Conservation (phyloP, 2,329 filamentous ascomycete genomes). For the Bipolaris zeicola region DNA sequence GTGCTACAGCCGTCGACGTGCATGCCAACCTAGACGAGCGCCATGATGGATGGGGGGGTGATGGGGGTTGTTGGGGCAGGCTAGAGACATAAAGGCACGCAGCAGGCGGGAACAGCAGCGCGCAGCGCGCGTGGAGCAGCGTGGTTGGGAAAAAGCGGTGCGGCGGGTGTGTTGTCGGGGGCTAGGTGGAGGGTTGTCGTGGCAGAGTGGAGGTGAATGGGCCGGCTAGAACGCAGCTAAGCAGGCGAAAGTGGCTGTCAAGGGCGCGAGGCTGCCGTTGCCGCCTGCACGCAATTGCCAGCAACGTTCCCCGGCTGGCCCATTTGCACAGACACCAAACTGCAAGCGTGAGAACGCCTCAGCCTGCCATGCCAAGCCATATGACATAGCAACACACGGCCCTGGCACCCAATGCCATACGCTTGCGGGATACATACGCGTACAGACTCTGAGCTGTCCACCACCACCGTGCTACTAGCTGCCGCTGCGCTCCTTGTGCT, state of each 20-base stretch:
- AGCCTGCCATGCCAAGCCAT: conserved; percentile 5
- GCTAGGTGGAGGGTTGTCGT: conserved; percentile 14
- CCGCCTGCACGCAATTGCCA: conserved; percentile 2
- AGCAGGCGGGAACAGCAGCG: conserved; percentile 9
- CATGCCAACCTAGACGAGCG: conserved; percentile 39
- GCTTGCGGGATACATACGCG: conserved; percentile 17
- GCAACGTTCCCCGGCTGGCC: background rate
- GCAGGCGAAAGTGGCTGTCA: background rate
- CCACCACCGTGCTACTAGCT: background rate
- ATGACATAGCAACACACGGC: conserved; percentile 16
- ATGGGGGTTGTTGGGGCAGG: conserved; percentile 20
- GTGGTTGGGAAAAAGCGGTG: conserved; percentile 11
- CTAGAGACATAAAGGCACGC: conserved; percentile 36
- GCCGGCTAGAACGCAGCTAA: conserved; percentile 15
- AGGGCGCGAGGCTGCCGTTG: conserved; percentile 6
- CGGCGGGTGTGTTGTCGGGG: conserved; percentile 12
- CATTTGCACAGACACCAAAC: background rate
- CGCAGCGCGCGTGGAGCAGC: conserved; percentile 6
- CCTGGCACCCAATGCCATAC: background rate
- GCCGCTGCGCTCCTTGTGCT: no score
- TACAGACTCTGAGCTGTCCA: conserved; percentile 11
- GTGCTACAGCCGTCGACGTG: conserved; percentile 19
- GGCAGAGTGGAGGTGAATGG: conserved; percentile 13
- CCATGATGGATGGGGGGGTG: conserved; percentile 22
- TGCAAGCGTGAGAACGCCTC: no score